A percentile compares a stretch with the other conserved stretches of the same genome.
phyloP scores from a whole-genome alignment of 768 basidiomycete species.

The Lactarius sanguifluus region DNA sequence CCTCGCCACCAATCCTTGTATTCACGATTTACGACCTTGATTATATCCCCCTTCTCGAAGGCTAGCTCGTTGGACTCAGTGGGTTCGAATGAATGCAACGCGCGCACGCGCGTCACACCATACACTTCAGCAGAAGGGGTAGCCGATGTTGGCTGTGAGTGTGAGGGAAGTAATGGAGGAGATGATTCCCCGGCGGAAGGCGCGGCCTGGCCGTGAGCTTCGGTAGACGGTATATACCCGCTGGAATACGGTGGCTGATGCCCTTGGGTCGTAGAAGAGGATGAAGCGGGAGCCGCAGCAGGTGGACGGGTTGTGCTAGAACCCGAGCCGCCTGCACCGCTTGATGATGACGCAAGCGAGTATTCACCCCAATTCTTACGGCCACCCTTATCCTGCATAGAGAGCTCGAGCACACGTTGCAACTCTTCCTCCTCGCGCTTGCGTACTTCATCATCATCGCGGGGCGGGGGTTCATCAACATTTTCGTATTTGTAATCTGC shows the following conservation, averaged over 20 bases:
- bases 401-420: constrained; percentile 87
- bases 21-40: constrained; percentile 91
- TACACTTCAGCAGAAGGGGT: constrained; percentile 33
- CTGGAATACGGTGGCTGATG: constrained; percentile 42
- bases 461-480: constrained; percentile 62
- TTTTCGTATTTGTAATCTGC: constrained; percentile 72
- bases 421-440: constrained; percentile 93
- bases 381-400: constrained; percentile 90
- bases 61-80: constrained; percentile 87
- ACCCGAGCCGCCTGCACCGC: constrained; percentile 39
- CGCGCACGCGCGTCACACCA: constrained; percentile 79
- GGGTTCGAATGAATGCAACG: constrained; percentile 85
- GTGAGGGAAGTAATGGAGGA: constrained; percentile 24
- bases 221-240: constrained; percentile 51
- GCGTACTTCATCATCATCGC: constrained; percentile 73
- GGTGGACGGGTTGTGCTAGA: constrained; percentile 29
- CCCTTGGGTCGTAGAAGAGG: constrained; percentile 29
- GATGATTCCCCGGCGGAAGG: constrained; percentile 32
- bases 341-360: constrained; percentile 38
- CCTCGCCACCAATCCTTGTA: constrained; percentile 99
- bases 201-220: constrained; percentile 23
- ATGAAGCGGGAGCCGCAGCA: constrained; percentile 30
- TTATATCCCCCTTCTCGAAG: constrained; percentile 89
- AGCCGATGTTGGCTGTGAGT: constrained; percentile 34
- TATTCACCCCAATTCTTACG: constrained; percentile 55